phyloP scores from a whole-genome alignment of 306 rosid genomes.

The Cucumis sativus region Cucumber_9930_V3 NC_026657.2:20038001-20038500 shows the following conservation, averaged over 20 bases:
- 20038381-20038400: not conserved
- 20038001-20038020: not conserved
- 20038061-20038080: conserved; percentile 67
- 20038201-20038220: not conserved
- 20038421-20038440: not conserved
- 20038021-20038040: conserved; percentile 33
- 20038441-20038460: not conserved
- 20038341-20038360: not conserved
- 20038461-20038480: not conserved
- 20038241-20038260: not conserved
- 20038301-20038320: not conserved
- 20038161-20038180: not conserved
- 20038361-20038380: too few species aligned
- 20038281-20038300: not conserved
- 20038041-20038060: conserved; percentile 80
- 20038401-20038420: not conserved
- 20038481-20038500: not conserved
- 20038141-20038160: not conserved
- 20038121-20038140: not conserved
- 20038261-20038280: not conserved
- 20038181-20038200: not conserved
- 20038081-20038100: conserved; percentile 76
- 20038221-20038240: not conserved
- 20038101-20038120: not conserved
- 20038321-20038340: not conserved